Percentiles rank a stretch among this genome's conserved stretches.
Conservation (phyloP, 2,329 filamentous ascomycete species). For the Cladosporium oxysporum region DNA sequence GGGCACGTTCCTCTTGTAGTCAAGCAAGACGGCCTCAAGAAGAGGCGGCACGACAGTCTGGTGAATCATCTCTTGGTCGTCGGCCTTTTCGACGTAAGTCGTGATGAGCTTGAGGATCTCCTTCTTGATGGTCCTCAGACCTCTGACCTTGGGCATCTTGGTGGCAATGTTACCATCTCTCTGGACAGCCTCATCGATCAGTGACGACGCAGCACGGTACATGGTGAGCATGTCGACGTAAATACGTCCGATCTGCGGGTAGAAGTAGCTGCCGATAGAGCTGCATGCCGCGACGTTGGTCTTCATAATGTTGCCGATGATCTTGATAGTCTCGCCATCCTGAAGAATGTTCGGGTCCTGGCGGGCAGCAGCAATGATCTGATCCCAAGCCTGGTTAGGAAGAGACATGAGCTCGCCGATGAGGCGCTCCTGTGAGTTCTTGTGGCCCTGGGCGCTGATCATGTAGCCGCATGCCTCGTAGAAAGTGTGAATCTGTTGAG, state of each 20-base stretch:
- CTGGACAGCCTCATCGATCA: constrained; percentile 91
- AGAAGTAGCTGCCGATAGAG: constrained; percentile 96
- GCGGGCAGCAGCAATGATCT: constrained; percentile 86
- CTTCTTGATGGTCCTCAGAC: constrained; percentile 96
- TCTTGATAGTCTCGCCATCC: constrained; percentile 94
- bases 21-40: constrained; percentile 87
- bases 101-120: constrained; percentile 98
- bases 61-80: constrained; percentile 91
- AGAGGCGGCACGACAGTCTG: constrained; percentile 94
- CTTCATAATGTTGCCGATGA: constrained; percentile 99
- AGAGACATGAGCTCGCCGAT: constrained; percentile 90
- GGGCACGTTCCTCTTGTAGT: constrained; percentile 96
- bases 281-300: constrained; percentile 98
- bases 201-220: constrained; percentile 94
- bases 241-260: constrained; percentile 94
- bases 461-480: constrained; percentile 99
- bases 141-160: constrained; percentile 95
- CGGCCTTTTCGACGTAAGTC: constrained; percentile 96
- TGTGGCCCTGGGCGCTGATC: constrained; percentile 97
- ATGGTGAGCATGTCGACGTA: constrained; percentile 99
- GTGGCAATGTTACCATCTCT: constrained; percentile 89
- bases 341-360: constrained; percentile 83
- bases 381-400: constrained; percentile 92
- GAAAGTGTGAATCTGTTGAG: constrained; percentile 97
- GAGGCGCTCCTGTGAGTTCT: constrained; percentile 86